Evolutionary conservation across 495 filamentous ascomycete species (phyloP).

Genomic region (Penicillium herquei): DNA sequence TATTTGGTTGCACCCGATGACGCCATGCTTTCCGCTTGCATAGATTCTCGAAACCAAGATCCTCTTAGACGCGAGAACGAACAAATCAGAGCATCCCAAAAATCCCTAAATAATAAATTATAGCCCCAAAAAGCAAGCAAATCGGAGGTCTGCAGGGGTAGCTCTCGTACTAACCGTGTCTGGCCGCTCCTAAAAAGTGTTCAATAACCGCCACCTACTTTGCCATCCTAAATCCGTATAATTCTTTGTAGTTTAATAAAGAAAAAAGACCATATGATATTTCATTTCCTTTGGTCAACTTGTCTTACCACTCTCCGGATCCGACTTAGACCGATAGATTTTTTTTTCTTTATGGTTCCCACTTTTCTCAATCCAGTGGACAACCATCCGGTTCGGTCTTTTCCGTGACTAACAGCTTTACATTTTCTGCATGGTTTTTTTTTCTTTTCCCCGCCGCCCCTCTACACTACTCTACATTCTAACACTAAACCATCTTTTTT

Average conservation of each 20-base stretch:
- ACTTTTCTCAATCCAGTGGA: conserved; percentile 8
- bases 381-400: conserved; percentile 30
- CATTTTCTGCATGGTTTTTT: conserved; percentile 9
- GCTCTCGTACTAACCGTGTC: conserved; percentile 17
- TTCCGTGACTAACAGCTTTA: conserved; percentile 51
- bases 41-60: not conserved
- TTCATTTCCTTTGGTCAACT: too few relatives aligned
- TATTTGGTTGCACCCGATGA: conserved; percentile 8
- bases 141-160: conserved; percentile 29
- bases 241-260: too few relatives aligned
- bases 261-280: too few relatives aligned
- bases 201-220: conserved; percentile 14
- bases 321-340: not conserved
- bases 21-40: conserved; percentile 21
- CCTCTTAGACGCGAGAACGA: not conserved
- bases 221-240: not conserved
- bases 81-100: not conserved
- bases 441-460: conserved; percentile 25
- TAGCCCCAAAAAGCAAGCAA: conserved; percentile 8
- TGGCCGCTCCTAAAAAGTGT: conserved; percentile 5
- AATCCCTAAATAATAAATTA: conserved; percentile 15
- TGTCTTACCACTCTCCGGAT: not conserved
- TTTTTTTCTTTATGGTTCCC: conserved; percentile 4
- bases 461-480: conserved; percentile 6
- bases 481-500: conserved; percentile 2